Evolutionary conservation across 352 stramenopile species (phyloP), one percentile per base, ranked within the genome.

Genomic region (Phytopythium boreale): DNA sequence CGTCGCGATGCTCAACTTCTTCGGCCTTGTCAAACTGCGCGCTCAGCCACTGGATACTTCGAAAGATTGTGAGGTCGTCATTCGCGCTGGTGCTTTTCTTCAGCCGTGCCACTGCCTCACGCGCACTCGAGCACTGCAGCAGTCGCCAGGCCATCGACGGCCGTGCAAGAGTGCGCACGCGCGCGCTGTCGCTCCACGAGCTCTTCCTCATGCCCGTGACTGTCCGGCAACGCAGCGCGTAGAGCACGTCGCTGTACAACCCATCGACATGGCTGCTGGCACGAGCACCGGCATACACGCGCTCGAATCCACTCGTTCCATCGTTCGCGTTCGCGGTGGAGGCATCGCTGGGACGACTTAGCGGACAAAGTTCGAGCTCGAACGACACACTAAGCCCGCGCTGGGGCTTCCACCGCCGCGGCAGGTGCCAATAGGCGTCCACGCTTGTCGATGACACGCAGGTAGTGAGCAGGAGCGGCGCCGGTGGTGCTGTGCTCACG

Each of bases 101-200:
- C 69, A 91, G 76, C 5, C 63, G 62, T 20, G 72, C 72, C 46
- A 84, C 63, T 27, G 82, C 80, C 19, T 91, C 82, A 14, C 64
- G 59, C 0, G 87, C 46, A 39, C 69, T 87, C 1, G 58, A 61
- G 55, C 82, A 91, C 41, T 88, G 72, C 26, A 64, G 64, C 34
- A 89, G 68, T 8, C 80, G 68, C 82, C 82, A 91, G 12, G 78
- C 70, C 31, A 91, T 66, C 22, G 82, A 87, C 26, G 83, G 69
- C 47, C 69, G 64, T 24, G 74, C 75, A 12, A 82, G 70, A 2
- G 82, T 91, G 31, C 82, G 59, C 49, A 91, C 73, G 17, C 69
- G 71, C 22, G 88, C 72, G 26, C 66, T 68, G 24, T 66, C 56
- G 52, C 80, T 89, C 82, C 82, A 91, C 41, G 52, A 31, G 68